Conservation (phyloP, 2,329 filamentous ascomycete genomes). For the Huntiella omanensis region DNA sequence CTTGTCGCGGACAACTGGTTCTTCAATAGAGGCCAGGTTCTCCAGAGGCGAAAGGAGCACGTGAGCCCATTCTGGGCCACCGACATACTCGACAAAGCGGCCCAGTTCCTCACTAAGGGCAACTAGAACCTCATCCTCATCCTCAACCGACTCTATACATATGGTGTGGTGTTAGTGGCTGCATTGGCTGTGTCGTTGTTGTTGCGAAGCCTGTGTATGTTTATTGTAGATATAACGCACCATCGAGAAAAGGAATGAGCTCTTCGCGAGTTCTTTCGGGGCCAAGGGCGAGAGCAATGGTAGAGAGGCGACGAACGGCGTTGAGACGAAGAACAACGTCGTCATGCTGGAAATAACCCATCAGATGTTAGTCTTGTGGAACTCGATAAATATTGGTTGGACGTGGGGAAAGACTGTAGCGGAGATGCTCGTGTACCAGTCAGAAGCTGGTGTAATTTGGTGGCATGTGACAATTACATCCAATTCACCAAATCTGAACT, state of each 20-base stretch:
- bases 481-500: too few species aligned
- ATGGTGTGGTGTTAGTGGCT: neutral
- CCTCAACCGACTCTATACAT: conserved; percentile 78
- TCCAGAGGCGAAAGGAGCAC: conserved; percentile 92
- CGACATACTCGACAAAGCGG: conserved; percentile 93
- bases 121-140: conserved; percentile 95
- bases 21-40: conserved; percentile 95
- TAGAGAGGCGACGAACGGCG: conserved; percentile 93
- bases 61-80: conserved; percentile 81
- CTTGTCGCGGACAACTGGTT: conserved; percentile 95
- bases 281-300: conserved; percentile 89
- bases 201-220: conserved; percentile 12
- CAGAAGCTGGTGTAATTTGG: too few species aligned
- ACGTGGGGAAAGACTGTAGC: too few species aligned
- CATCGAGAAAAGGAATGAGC: conserved; percentile 96
- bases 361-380: neutral
- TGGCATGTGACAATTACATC: too few species aligned
- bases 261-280: conserved; percentile 94
- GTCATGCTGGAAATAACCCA: conserved; percentile 50
- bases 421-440: too few species aligned
- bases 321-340: conserved; percentile 96
- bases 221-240: conserved; percentile 34
- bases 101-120: conserved; percentile 94
- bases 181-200: conserved; percentile 1
- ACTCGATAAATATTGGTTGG: neutral